Evolutionary conservation across 164 flowering plant species (phyloP), one percentile per base, ranked within the genome.

Genomic region (Taxillus chinensis): DNA sequence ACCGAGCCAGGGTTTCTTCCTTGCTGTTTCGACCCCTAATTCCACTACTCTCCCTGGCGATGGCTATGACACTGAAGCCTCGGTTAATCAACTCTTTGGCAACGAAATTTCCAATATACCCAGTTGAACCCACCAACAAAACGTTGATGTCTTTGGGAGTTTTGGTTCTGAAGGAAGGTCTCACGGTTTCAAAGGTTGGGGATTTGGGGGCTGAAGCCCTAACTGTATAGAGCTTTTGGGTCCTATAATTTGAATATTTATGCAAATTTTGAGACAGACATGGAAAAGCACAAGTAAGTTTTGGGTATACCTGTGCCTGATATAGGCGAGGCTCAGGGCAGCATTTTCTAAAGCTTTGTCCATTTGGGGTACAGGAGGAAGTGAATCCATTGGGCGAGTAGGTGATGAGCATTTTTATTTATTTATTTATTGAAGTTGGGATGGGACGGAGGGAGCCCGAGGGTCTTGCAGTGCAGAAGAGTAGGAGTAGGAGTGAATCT

Each of bases 61-160:
- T 64, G 11, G 96, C 86, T 6, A 87, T 79, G 7, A 92, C 95
- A 75, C 88, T 83, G 65, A 83, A 92, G 43, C 92, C 93, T 57
- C 96, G 76, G 7, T 69, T 73, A 52, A 90, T 73, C 59, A 92
- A 62, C 74, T 87, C 96, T 53, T 76, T 81, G 11, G 80, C 95
- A 3, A 86, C 96, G 70, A 86, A 92, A 59, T 82, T 90, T 5
- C 98, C 98, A 59, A 90, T 90, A 62, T 92, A 92, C 66, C 96
- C 98, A 70, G 98, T 89, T 51, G 96, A 83, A 50, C 98, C 98
- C 69, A 87, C 98, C 15, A 91, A 92, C 65, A 89, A 64, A 61
- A 91, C 77, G 64, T 84, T 91, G 55, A 87, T 74, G 41, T 89
- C 89, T 66, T 80, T 74, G 3, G 96, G 86, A 55, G 61, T 74